phyloP scores from a whole-genome alignment of 164 flowering plant genomes.

The Santalum album region DNA sequence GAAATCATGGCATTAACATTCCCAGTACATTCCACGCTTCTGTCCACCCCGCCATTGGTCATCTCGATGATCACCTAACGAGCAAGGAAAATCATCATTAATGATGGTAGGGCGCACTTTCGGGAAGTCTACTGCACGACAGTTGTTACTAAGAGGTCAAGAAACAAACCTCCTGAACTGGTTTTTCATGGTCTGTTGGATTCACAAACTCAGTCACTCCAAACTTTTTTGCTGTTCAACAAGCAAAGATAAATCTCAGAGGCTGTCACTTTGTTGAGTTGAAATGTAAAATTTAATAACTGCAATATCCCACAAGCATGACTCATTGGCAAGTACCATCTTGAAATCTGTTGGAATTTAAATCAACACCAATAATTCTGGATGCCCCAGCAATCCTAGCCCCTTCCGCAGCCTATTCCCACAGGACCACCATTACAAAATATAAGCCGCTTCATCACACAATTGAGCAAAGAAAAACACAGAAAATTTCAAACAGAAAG shows the following conservation, averaged over 20 bases:
- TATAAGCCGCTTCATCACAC: no score
- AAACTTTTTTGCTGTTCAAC: constrained; percentile 44
- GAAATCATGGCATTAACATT: constrained; percentile 54
- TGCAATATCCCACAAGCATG: no score
- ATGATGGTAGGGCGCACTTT: no score
- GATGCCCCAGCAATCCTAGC: constrained; percentile 71
- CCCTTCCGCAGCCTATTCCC: constrained; percentile 64
- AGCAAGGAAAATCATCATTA: neutral
- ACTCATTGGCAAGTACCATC: constrained; percentile 32
- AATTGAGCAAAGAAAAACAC: no score
- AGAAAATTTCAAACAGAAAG: neutral
- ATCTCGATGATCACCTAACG: constrained; percentile 57
- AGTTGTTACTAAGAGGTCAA: no score
- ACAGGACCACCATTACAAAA: constrained; percentile 2
- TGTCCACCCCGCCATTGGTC: constrained; percentile 64
- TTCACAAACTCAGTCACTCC: constrained; percentile 56
- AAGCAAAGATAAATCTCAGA: neutral
- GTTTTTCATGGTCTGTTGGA: constrained; percentile 42
- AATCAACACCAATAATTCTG: constrained; percentile 76
- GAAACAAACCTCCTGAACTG: constrained; percentile 39
- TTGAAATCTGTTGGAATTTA: constrained; percentile 46
- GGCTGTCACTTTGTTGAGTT: no score
- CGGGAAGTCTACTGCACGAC: no score
- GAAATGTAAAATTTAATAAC: no score
- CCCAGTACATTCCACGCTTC: constrained; percentile 65